Evolutionary conservation across 768 basidiomycete genomes (phyloP), one percentile per base, ranked within the genome.

Genomic region (Lactarius evosmus): DNA sequence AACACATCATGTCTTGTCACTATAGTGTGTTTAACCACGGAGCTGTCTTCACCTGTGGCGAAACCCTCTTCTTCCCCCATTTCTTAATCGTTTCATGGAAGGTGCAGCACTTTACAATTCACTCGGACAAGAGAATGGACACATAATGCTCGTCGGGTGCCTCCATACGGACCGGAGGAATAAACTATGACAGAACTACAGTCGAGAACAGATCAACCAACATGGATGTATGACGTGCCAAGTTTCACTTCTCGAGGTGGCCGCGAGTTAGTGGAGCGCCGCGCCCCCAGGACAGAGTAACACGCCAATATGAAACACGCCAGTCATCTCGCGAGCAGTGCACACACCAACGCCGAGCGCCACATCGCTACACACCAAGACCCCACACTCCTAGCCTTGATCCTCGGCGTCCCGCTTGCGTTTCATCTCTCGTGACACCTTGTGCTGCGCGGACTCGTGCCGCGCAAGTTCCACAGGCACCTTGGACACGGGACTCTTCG

Each of bases 371-470:
- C 22, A 16, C 7, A 36, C 44, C 14, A 32, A 11, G 30, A 32
- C 54, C 30, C 51, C 57, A 55, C 51, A 33, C 58, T 30, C 49
- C 57, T 61, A 68, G 25, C 62, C 65, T 25, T 84, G 76, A 74
- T 93, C 92, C 30, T 94, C 92, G 54, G 80, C 89, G 30, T 94
- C 92, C 46, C 92, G 82, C 78, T 93, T 94, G 69, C 93, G 82
- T 80, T 95, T 97, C 95, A 96, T 97, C 75, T 96, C 95, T 71
- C 87, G 80, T 60, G 94, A 89, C 49, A 97, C 88, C 72, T 87
- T 88, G 73, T 94, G 91, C 75, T 93, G 92, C 6, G 95, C 94
- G 0, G 93, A 78, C 72, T 95, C 93, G 74, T 98, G 96, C 70
- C 89, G 88, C 14, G 91, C 93, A 61, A 98, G 79, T 72, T 98